phyloP scores from a whole-genome alignment of 2,329 filamentous ascomycete species.

The Aspergillus caelatus region DNA sequence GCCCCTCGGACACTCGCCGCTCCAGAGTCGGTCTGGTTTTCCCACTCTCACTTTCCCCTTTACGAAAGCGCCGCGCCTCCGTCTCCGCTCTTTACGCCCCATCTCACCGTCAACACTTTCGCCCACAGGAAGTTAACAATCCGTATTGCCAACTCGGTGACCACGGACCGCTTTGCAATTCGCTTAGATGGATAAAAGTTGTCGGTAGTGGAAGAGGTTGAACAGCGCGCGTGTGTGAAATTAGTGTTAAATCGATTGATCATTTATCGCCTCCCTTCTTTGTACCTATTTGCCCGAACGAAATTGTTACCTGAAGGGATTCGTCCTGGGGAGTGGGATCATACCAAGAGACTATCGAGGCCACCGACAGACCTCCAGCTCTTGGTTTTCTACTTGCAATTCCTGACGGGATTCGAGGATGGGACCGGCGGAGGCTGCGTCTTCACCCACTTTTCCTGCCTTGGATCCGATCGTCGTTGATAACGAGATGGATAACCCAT shows the following conservation, averaged over 20 bases:
- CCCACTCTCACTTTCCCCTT: constrained; percentile 8
- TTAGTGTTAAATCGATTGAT: constrained; percentile 12
- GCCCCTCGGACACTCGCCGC: constrained; percentile 3
- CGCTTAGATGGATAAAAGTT: constrained; percentile 13
- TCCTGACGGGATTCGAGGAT: constrained; percentile 31
- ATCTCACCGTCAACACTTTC: constrained; percentile 1
- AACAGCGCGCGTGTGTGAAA: constrained; percentile 10
- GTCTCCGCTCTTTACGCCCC: constrained; percentile 8
- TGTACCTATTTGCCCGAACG: background rate
- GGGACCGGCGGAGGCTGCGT: constrained; percentile 37
- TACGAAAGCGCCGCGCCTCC: constrained; percentile 8
- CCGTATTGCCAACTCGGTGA: constrained; percentile 4
- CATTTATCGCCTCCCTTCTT: background rate
- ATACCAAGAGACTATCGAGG: constrained; percentile 12
- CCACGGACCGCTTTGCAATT: background rate
- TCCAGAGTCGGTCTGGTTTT: background rate
- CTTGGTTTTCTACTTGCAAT: constrained; percentile 7
- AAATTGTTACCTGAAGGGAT: background rate
- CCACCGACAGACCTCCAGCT: constrained; percentile 13
- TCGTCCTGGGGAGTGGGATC: background rate
- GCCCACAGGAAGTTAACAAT: background rate
- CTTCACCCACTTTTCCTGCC: constrained; percentile 41
- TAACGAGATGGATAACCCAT: constrained; percentile 46
- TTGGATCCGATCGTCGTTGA: constrained; percentile 47
- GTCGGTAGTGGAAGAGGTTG: constrained; percentile 9